Evolutionary conservation across 1,284 basidiomycete species (phyloP).

Genomic region (Moesziomyces antarcticus): DNA sequence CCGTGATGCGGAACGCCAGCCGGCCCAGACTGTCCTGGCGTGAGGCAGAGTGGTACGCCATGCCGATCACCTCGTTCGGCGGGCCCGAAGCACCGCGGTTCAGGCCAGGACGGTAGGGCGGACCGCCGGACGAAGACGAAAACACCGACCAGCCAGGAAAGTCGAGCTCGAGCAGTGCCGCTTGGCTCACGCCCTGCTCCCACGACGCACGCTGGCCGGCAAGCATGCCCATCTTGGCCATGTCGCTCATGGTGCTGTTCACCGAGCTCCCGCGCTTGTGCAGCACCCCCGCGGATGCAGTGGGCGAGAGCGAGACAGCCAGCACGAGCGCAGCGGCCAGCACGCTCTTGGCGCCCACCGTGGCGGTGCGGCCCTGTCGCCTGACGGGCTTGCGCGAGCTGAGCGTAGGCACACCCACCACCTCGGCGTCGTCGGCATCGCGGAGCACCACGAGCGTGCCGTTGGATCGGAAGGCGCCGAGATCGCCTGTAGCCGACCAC

Average conservation of each 20-base stretch:
- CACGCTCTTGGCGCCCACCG: constrained; percentile 12
- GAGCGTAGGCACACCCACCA: constrained; percentile 32
- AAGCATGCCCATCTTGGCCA: constrained; percentile 54
- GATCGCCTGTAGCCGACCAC: constrained; percentile 57
- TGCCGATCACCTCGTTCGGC: constrained; percentile 46
- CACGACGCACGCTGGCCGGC: constrained; percentile 59
- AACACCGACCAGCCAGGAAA: constrained; percentile 58
- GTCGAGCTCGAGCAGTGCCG: constrained; percentile 61
- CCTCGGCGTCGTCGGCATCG: constrained; percentile 27
- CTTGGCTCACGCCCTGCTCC: constrained; percentile 64
- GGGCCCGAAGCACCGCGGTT: constrained; percentile 14
- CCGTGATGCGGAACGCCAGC: constrained; percentile 58
- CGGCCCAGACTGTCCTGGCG: constrained; percentile 56
- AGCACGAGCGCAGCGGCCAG: constrained; percentile 15
- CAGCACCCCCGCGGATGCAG: constrained; percentile 9
- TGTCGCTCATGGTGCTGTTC: constrained; percentile 56
- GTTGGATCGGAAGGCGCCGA: constrained; percentile 60
- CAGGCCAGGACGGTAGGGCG: constrained; percentile 41
- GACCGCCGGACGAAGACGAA: constrained; percentile 39
- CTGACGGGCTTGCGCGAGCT: constrained; percentile 33
- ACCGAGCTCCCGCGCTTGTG: constrained; percentile 23
- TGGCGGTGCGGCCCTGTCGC: constrained; percentile 23
- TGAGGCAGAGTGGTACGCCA: constrained; percentile 54
- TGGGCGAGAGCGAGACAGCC: constrained; percentile 8
- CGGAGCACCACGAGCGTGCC: constrained; percentile 62